Base-by-base conservation (phyloP, 1,139 yeast genomes). In the Hemisphaericaspora lyxosophila region DNA sequence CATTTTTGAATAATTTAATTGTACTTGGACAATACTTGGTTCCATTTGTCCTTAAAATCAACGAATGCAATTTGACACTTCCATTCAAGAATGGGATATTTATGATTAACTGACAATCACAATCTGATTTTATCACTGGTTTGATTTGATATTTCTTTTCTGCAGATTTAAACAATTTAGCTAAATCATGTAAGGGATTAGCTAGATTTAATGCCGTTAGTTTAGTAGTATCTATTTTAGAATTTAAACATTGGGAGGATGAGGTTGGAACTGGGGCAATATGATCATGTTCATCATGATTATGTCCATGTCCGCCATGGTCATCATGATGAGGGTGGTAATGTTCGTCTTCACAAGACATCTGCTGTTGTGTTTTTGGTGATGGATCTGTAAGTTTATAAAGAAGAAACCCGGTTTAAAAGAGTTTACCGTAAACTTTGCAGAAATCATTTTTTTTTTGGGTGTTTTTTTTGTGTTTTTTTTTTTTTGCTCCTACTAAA, bases 21-120 rank as follows among this genome's bases (percentile, higher is more conserved):
- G 73, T 71, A 46, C 70, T 70, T 0, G 96, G 96, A 36, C 96
- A 85, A 42, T 73, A 68, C 13, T 67, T 60, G 32, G 76, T 80
- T 2, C 82, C 82, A 39, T 80, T 72, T 1, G 90, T 75, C 42
- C 96, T 72, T 14, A 90, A 47, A 6, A 86, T 75, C 4, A 90
- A 51, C 1, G 96, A 85, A 54, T 78, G 85, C 31, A 90, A 62
- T 55, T 85, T 86, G 32, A 86, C 90, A 24, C 75, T 66, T 0
- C 87, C 87, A 13, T 84, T 81, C 49, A 88, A 47, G 46, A 90
- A 50, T 12, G 96, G 97, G 20, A 92, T 75, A 44, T 78, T 76
- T 22, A 90, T 53, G 33, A 90, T 75, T 52, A 90, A 48, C 55
- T 90, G 96, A 42, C 83, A 78, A 54, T 92, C 97, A 4, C 85